phyloP scores from a whole-genome alignment of 1,139 yeast genomes.

The Sugiyamaella castrensis region DNA sequence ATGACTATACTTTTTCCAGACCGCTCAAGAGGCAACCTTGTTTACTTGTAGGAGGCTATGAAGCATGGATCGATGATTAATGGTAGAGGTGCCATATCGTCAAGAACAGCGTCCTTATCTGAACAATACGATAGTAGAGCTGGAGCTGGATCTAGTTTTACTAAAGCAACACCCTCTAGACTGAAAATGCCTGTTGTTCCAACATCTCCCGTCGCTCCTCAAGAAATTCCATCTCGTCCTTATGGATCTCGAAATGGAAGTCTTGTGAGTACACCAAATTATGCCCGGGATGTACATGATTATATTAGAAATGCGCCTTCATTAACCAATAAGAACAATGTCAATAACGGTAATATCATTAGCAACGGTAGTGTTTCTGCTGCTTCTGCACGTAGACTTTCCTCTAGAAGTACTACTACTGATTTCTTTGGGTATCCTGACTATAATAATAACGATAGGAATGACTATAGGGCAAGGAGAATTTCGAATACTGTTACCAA shows the following conservation, averaged over 20 bases:
- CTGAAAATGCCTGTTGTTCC: constrained; percentile 1
- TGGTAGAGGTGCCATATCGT: constrained; percentile 18
- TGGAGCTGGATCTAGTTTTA: background rate
- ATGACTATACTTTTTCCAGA: constrained; percentile 40
- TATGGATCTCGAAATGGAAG: constrained; percentile 32
- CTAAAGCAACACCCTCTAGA: background rate
- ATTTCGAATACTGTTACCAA: background rate
- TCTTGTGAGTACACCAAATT: constrained; percentile 41
- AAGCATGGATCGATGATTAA: constrained; percentile 45
- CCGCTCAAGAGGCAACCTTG: constrained; percentile 55
- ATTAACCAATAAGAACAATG: background rate
- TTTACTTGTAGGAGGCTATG: constrained; percentile 53
- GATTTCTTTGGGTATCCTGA: too few species aligned
- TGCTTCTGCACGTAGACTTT: too few species aligned
- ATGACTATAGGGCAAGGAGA: too few species aligned
- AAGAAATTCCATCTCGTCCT: constrained; percentile 30
- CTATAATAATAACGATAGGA: too few species aligned
- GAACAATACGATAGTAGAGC: background rate
- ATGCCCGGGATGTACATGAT: constrained; percentile 45
- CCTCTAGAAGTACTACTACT: too few species aligned
- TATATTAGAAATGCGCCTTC: constrained; percentile 39
- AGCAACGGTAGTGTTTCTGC: background rate
- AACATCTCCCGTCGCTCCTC: constrained; percentile 20
- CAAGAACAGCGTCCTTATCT: background rate
- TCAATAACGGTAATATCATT: background rate